phyloP scores from a whole-genome alignment of 2,329 filamentous ascomycete species.

The Fusarium tupiense region DNA sequence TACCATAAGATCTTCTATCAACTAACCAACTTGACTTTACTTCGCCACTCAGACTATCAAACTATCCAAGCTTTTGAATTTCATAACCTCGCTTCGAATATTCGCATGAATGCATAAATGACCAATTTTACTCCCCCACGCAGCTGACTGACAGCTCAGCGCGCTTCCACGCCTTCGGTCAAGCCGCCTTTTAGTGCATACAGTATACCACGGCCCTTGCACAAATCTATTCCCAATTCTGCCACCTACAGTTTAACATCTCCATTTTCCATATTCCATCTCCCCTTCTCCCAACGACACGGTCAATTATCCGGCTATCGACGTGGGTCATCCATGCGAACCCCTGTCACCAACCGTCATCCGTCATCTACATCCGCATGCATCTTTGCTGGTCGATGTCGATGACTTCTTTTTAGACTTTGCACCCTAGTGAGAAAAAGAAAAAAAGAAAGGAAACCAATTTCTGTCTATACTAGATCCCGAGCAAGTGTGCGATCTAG shows the following conservation, averaged over 20 bases:
- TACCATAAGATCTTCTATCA: background rate
- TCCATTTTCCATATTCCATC: constrained; percentile 10
- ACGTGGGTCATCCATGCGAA: constrained; percentile 33
- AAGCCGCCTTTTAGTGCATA: constrained; percentile 33
- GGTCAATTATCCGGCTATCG: constrained; percentile 23
- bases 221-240: constrained; percentile 26
- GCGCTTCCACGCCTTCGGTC: constrained; percentile 46
- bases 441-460: background rate
- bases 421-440: background rate
- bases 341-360: constrained; percentile 20
- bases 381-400: background rate
- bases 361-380: background rate
- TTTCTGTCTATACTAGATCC: background rate
- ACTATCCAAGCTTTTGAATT: constrained; percentile 1
- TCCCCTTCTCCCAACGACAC: constrained; percentile 23
- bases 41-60: background rate
- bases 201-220: constrained; percentile 13
- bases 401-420: constrained; percentile 3
- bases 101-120: constrained; percentile 45
- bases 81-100: constrained; percentile 29
- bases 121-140: constrained; percentile 45
- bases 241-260: background rate
- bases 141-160: constrained; percentile 37
- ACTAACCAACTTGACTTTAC: background rate
- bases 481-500: background rate